Percentiles rank a stretch among this genome's conserved stretches.
phyloP scores from a whole-genome alignment of 1,284 basidiomycete species.

The Tilletiopsis washingtonensis region DNA sequence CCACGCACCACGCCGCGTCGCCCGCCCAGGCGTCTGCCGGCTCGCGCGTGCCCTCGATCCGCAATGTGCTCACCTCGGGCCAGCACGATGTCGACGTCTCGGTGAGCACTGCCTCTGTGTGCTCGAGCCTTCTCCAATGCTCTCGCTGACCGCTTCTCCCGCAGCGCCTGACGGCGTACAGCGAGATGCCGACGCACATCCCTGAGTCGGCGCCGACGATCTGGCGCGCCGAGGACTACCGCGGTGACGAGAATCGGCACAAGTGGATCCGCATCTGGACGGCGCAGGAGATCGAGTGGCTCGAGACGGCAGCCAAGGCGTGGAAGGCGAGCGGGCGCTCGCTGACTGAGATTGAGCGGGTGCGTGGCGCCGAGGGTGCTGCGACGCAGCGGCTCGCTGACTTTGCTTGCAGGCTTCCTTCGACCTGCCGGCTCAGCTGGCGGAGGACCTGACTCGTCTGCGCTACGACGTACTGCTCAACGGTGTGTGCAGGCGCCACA shows the following conservation, averaged over 20 bases:
- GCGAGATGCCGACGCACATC: slow-evolving; percentile 45
- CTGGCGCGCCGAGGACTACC: slow-evolving; percentile 39
- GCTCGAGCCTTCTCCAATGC: too few relatives aligned
- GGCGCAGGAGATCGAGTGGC: slow-evolving; percentile 19
- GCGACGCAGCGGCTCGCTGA: slow-evolving; percentile 15
- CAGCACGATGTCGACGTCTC: slow-evolving; percentile 40
- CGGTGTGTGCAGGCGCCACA: too few relatives aligned
- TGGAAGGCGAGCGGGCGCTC: slow-evolving; percentile 29
- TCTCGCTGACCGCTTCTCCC: too few relatives aligned
- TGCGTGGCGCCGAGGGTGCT: slow-evolving; percentile 1
- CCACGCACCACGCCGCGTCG: too few relatives aligned
- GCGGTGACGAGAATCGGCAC: slow-evolving; percentile 23
- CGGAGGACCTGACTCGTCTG: slow-evolving; percentile 16
- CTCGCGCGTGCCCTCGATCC: slow-evolving; percentile 10
- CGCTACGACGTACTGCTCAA: slow-evolving; percentile 20
- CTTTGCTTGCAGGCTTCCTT: slow-evolving; percentile 25
- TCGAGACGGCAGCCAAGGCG: slow-evolving; percentile 22
- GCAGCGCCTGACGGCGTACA: slow-evolving; percentile 36
- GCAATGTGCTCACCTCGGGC: slow-evolving; percentile 35
- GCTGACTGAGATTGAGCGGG: slow-evolving; percentile 34
- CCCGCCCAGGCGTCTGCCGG: too few relatives aligned
- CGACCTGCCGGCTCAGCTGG: slow-evolving; percentile 23
- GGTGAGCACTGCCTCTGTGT: too few relatives aligned
- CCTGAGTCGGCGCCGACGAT: slow-evolving; percentile 26
- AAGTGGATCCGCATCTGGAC: slow-evolving; percentile 34